These are phyloP conservation scores for Discostella pseudostelligera DNA, from an alignment of 108 stramenopile genomes.

Conservation along the genomic window DNA sequence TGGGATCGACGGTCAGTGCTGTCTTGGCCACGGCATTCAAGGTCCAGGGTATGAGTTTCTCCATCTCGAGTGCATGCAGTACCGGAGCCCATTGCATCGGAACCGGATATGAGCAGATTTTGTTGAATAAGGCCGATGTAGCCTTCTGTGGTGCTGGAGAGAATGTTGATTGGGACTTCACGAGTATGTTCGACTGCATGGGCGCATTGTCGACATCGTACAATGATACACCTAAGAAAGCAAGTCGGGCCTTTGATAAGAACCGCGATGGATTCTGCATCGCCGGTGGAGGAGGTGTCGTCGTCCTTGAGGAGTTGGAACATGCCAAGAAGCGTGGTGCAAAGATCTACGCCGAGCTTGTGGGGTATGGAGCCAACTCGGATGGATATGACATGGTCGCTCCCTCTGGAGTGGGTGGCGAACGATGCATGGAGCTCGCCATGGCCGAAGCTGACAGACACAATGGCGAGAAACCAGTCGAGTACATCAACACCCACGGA, in stretches of 20 bases:
- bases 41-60: conserved; percentile 85
- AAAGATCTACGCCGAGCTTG: conserved; percentile 93
- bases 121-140: conserved; percentile 84
- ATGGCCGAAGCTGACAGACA: conserved; percentile 73
- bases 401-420: conserved; percentile 94
- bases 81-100: conserved; percentile 94
- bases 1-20: conserved; percentile 90
- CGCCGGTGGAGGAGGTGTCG: conserved; percentile 96
- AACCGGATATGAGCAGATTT: conserved; percentile 90
- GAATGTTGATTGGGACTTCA: conserved; percentile 88
- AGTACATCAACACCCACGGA: conserved; percentile 98
- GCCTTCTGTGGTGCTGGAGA: conserved; percentile 93
- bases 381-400: conserved; percentile 99
- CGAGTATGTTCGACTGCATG: conserved; percentile 95
- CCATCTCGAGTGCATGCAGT: conserved; percentile 86
- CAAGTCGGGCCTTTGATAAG: conserved; percentile 95
- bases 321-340: conserved; percentile 97
- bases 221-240: conserved; percentile 87
- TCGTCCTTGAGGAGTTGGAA: conserved; percentile 95
- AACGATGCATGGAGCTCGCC: conserved; percentile 92
- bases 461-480: conserved; percentile 76
- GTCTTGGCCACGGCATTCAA: conserved; percentile 91
- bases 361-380: conserved; percentile 96
- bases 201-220: conserved; percentile 90
- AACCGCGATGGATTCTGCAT: conserved; percentile 98